phyloP scores from a whole-genome alignment of 768 basidiomycete species.

The Amyloporia xantha region DNA sequence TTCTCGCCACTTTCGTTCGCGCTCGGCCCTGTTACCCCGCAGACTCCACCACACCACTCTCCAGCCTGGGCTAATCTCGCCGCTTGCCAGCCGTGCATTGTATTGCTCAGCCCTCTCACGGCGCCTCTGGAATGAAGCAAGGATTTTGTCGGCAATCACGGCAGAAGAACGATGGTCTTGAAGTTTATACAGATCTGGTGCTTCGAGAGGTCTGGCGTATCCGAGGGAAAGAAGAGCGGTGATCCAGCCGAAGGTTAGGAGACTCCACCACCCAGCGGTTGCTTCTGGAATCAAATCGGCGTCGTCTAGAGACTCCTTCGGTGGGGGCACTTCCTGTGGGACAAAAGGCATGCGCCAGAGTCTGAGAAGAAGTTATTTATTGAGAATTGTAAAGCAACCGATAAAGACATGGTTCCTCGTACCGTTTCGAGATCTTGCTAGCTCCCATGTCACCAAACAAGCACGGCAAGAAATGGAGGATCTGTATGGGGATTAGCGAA shows the following conservation, averaged over 20 bases:
- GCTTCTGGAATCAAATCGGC: slow-evolving; percentile 59
- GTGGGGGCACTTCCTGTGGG: slow-evolving; percentile 28
- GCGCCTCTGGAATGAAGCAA: slow-evolving; percentile 56
- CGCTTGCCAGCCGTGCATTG: slow-evolving; percentile 60
- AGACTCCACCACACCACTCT: slow-evolving; percentile 53
- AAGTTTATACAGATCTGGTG: slow-evolving; percentile 75
- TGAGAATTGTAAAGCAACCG: too few relatives aligned
- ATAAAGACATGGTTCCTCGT: background rate
- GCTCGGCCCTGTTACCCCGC: slow-evolving; percentile 41
- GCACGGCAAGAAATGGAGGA: too few relatives aligned
- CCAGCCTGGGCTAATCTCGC: slow-evolving; percentile 52
- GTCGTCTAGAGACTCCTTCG: slow-evolving; percentile 52
- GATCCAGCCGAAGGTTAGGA: slow-evolving; percentile 72
- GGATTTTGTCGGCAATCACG: slow-evolving; percentile 55
- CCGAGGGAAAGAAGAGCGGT: slow-evolving; percentile 66
- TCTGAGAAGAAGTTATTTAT: background rate
- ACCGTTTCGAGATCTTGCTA: background rate
- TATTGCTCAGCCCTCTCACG: slow-evolving; percentile 54
- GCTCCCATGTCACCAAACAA: background rate
- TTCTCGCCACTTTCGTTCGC: slow-evolving; percentile 60
- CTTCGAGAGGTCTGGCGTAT: slow-evolving; percentile 75
- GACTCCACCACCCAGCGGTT: slow-evolving; percentile 50
- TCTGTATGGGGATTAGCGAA: too few relatives aligned
- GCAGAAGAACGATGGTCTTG: slow-evolving; percentile 54
- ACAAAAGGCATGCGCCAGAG: slow-evolving; percentile 17